Evolutionary conservation across 192 early-diverging fungal species (phyloP), one percentile per base, ranked within the genome.

Genomic region (Cetraspora pellucida): DNA sequence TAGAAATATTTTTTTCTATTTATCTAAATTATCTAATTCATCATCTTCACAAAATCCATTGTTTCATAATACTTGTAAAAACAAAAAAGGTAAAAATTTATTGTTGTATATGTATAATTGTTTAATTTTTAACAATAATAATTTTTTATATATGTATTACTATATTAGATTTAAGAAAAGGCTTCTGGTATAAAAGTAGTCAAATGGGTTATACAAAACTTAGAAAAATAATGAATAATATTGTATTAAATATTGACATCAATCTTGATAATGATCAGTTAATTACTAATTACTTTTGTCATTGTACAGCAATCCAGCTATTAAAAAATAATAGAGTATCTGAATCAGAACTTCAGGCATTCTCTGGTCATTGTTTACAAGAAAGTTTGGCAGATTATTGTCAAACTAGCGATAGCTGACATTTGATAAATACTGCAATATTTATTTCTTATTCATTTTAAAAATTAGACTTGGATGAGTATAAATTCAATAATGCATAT

Each of bases 91-190:
- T 58, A 10, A 1, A n/a, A n/a, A 58, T 58, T 58, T 58, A 1
- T 21, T 58, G 8, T n/a, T 21, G 14, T 9, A 58, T 21, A 21
- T 0, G 8, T n/a, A 21, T 58, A n/a, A n/a, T n/a, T 58, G 14
- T 58, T 58, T n/a, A n/a, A n/a, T n/a, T 7, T 21, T 9, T n/a
- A 1, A 1, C 21, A n/a, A 58, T 10, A 1, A n/a, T 21, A 58
- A 10, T 49, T 49, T 49, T 10, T 49, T 49, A 10, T 10, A 10
- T 49, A 10, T 49, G 13, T 58, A n/a, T 58, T 58, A 58, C 21
- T 58, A n/a, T n/a, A n/a, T n/a, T n/a, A 58, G 55, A 58, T 58
- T 21, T 58, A 10, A 49, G 46, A 58, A 58, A 58, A 10, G 55
- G 55, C 21, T 0, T 21, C 21, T 58, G 10, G 4, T 58, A 21